Evolutionary conservation across 169 alveolate species (phyloP), one percentile per base, ranked within the genome.

Genomic region (Plasmodium vivax): DNA sequence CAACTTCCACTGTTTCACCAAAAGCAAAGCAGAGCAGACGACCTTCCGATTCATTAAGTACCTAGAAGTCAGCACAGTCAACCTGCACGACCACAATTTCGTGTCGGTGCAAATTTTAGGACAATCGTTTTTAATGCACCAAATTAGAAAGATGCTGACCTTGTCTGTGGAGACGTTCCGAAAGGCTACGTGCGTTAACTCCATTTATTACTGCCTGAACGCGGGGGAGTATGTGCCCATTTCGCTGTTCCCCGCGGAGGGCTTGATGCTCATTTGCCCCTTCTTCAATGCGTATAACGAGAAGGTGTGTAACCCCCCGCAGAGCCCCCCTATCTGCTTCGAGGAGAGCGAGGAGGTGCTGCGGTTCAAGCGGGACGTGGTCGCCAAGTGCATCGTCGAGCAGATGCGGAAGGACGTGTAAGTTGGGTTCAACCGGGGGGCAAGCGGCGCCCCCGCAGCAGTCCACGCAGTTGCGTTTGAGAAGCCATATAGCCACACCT

Each of bases 111-210:
- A 83, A 47, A 97, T 97, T 5, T 88, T 85, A 36, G 98, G 98
- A 3, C 98, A 97, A 85, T 97, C 98, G 62, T 97, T 97, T 73
- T 82, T 97, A 74, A 94, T 95, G 93, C 97, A 97, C 87, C 98
- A 97, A 92, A 97, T 97, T 27, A 94, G 98, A 88, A 97, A 97
- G 85, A 97, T 97, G 98, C 74, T 97, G 4, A 92, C 97, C 7
- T 82, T 97, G 81, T 97, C 97, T 23, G 93, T 95, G 32, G 98
- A 97, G 71, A 96, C 94, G 8, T 97, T 93, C 88, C 90, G 96
- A 30, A 96, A 96, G 14, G 95, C 96, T n/a, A 98, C 98, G 16
- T 97, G 98, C 34, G 27, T 58, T 12, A 81, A 84, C 77, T 95
- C 98, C 43, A 95, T 97, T 38, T 71, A 82, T 82, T 96, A 94